Evolutionary conservation across 805 yeast species (phyloP), one percentile per base, ranked within the genome.

Genomic region (Candida ascalaphidarum): DNA sequence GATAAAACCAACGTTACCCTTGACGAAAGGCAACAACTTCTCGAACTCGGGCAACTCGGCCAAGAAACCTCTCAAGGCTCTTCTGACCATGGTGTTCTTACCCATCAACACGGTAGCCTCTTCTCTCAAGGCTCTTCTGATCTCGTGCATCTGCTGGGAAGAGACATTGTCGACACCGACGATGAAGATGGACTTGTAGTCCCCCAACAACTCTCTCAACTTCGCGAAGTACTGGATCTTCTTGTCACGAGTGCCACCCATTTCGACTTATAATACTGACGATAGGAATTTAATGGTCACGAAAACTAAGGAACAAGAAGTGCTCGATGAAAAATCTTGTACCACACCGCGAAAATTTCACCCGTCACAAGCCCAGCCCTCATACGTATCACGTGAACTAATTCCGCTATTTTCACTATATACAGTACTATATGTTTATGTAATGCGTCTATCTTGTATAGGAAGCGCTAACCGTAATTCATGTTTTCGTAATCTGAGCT

Each of bases 31-130:
- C 68, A 92, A 72, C 55, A 92, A 67, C 68, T 81, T 86, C 76
- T 92, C 98, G 62, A 64, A 82, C 55, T 92, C 96, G 65, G 97
- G 96, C 70, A 84, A 75, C 63, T 89, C 97, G 56, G 79, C 30
- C 50, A 88, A 61, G 80, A 85, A 84, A 56, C 86, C 92, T 74
- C 98, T 86, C 77, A 92, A 73, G 62, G 98, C 99, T 74, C 97
- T 86, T 77, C 99, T 85, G 50, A 92, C 95, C 97, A 92, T 89
- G 78, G 99, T 92, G 96, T 92, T 92, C 83, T 92, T 92, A 76
- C 99, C 99, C 98, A 92, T 92, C 59, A 92, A 74, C 50, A 92
- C 88, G 50, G 83, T 92, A 58, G 92, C 98, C 39, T 77, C 81
- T 50, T 85, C 83, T 75, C 99, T 86, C 59, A 92, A 80, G 46